Base-by-base conservation (phyloP, 352 stramenopile genomes). In the Pythium biforme region DNA sequence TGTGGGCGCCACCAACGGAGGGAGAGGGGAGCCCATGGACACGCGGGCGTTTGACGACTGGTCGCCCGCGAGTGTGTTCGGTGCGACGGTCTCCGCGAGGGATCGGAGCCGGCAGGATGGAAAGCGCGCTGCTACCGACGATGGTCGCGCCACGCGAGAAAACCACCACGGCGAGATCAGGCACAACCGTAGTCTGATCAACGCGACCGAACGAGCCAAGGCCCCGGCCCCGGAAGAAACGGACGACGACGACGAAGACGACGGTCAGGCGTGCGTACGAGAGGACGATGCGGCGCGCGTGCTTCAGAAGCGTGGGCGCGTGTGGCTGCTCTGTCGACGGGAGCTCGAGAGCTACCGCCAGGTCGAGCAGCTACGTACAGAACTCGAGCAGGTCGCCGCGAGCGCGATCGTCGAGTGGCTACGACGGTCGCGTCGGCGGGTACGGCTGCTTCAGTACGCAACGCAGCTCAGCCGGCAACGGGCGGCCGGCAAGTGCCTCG, bases 51-150 rank as follows among this genome's bases (percentile, higher is more conserved):
- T 68, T 23, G 33, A 57, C 3, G 72, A 82, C 60, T 82, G 72
- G 75, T 82, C 76, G 9, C 70, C 74, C 15, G 65, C 69, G 17
- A 83, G 74, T 34, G 70, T 83, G 15, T 84, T 86, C 53, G 70
- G 69, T 1, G 37, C 50, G 6, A 59, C 56, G 12, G 1, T 29
- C 1, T 4, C 9, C 17, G 37, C 12, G 10, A 34, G 10, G 31
- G 31, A 11, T 34, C 31, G 5, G 31, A 34, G 31, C 10, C 31
- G 31, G 31, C 10, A 34, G 5, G 5, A 34, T 10, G 31, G 31
- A 5, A 34, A 34, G 31, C 5, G 31, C 31, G 31, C 31, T 34
- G 10, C 31, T 11, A 10, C 10, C 31, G 31, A 34, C 31, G 10
- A 34, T 34, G 31, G 31, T 34, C 31, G 31, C 10, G 31, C 31